These are phyloP conservation scores for Stemphylium beticola DNA, from an alignment of 2,329 filamentous ascomycete genomes.

Conservation along the genomic window DNA sequence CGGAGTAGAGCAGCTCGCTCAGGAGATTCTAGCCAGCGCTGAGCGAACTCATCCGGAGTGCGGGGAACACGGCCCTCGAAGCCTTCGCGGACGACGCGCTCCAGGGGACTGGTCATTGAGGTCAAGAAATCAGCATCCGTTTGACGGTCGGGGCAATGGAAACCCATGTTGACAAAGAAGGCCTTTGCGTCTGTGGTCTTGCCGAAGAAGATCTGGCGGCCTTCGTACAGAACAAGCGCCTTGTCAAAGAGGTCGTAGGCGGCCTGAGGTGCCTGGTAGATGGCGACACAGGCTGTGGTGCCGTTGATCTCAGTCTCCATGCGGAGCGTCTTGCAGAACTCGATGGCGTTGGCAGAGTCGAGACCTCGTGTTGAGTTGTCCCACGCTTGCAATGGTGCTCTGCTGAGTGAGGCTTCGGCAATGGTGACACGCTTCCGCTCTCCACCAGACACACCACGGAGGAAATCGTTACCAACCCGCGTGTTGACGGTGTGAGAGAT, in stretches of 20 bases:
- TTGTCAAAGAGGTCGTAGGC: conserved; percentile 76
- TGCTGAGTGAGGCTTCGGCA: conserved; percentile 74
- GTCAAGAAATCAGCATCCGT: conserved; percentile 80
- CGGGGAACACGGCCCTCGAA: conserved; percentile 56
- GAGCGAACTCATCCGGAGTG: conserved; percentile 58
- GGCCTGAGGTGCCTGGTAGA: conserved; percentile 73
- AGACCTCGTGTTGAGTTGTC: conserved; percentile 78
- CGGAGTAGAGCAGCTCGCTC: conserved; percentile 53
- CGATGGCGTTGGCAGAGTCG: conserved; percentile 76
- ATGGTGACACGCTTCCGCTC: conserved; percentile 84
- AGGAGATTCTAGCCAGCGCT: conserved; percentile 61
- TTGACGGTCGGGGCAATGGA: conserved; percentile 72
- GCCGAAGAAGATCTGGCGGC: conserved; percentile 76
- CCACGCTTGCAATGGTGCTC: conserved; percentile 72
- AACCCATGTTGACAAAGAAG: conserved; percentile 76
- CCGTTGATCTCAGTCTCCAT: conserved; percentile 71
- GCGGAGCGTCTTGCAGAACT: conserved; percentile 74
- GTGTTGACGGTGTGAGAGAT: conserved; percentile 77
- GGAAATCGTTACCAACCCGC: conserved; percentile 74
- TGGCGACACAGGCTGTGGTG: conserved; percentile 71
- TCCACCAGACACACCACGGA: conserved; percentile 76
- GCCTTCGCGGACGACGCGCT: conserved; percentile 54
- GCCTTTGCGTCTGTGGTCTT: conserved; percentile 65
- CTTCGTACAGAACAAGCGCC: conserved; percentile 70
- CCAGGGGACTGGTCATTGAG: conserved; percentile 66